These are phyloP conservation scores for Leptomonas pyrrhocoris DNA, from an alignment of 208 protist species.

Conservation along the genomic window DNA sequence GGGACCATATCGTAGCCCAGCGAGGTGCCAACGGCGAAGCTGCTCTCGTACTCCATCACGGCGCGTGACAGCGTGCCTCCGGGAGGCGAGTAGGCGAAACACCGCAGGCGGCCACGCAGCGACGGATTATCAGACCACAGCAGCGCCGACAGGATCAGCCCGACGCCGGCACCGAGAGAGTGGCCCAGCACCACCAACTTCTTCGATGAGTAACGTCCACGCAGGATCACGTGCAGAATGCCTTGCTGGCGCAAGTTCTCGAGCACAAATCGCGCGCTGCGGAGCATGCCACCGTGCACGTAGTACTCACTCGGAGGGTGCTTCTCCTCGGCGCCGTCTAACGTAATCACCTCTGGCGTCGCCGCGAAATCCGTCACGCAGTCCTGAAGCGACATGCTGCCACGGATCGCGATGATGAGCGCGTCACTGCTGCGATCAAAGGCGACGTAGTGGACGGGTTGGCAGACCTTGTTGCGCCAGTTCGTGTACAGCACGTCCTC, in stretches of 20 bases:
- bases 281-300: slow-evolving; percentile 84
- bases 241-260: slow-evolving; percentile 58
- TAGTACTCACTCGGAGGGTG: slow-evolving; percentile 58
- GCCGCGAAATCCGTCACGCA: slow-evolving; percentile 83
- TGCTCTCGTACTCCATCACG: slow-evolving; percentile 65
- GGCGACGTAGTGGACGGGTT: slow-evolving; percentile 82
- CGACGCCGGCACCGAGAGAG: slow-evolving; percentile 86
- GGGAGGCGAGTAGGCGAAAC: slow-evolving; percentile 83
- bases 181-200: slow-evolving; percentile 81
- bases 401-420: slow-evolving; percentile 81
- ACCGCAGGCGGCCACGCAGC: slow-evolving; percentile 64
- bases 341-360: slow-evolving; percentile 41
- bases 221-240: slow-evolving; percentile 52
- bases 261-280: slow-evolving; percentile 63
- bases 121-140: slow-evolving; percentile 49
- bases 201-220: slow-evolving; percentile 39
- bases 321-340: slow-evolving; percentile 30
- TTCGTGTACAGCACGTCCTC: slow-evolving; percentile 74
- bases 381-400: slow-evolving; percentile 87
- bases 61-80: slow-evolving; percentile 72
- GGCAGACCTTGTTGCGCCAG: slow-evolving; percentile 72
- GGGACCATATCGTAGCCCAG: slow-evolving; percentile 86
- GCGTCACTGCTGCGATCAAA: slow-evolving; percentile 58
- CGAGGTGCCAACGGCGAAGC: slow-evolving; percentile 70
- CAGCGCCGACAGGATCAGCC: slow-evolving; percentile 69